phyloP scores from a whole-genome alignment of 1,284 basidiomycete genomes.

The Cutaneotrichosporon sp. region DNA sequence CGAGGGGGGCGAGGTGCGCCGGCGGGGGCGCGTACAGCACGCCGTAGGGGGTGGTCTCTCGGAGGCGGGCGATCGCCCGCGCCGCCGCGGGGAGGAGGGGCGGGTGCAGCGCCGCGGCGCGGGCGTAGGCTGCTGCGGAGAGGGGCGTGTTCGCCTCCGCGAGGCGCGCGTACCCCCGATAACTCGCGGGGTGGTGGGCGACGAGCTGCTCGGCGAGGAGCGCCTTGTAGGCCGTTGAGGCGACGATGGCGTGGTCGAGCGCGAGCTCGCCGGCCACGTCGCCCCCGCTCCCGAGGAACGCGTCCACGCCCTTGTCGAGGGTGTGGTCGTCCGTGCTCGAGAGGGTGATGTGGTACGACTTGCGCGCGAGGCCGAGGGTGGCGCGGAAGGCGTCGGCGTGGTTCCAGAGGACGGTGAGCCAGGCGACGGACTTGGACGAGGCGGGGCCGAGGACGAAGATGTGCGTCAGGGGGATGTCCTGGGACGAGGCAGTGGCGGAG shows the following conservation, averaged over 20 bases:
- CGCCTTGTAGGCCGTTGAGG: no score
- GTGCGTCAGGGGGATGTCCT: conserved; percentile 4
- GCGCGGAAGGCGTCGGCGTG: conserved; percentile 60
- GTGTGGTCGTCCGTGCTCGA: conserved; percentile 56
- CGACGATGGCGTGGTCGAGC: conserved; percentile 49
- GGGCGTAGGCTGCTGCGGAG: conserved; percentile 61
- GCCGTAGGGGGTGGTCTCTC: conserved; percentile 55
- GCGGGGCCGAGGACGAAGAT: conserved; percentile 11
- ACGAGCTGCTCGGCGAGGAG: conserved; percentile 24
- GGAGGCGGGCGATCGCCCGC: neutral
- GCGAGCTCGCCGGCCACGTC: conserved; percentile 52
- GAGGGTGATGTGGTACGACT: conserved; percentile 62
- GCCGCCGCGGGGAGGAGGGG: conserved; percentile 32
- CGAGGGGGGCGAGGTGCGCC: conserved; percentile 35
- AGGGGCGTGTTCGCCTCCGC: conserved; percentile 56
- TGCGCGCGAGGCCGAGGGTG: conserved; percentile 57
- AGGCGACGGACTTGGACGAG: conserved; percentile 48
- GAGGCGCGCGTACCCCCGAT: conserved; percentile 60
- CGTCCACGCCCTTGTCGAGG: conserved; percentile 52
- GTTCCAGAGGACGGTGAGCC: conserved; percentile 62
- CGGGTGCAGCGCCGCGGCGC: conserved; percentile 54
- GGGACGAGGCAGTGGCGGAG: neutral
- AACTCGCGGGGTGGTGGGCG: conserved; percentile 46
- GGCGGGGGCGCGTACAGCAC: conserved; percentile 53
- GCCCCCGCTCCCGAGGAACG: conserved; percentile 39